phyloP scores from a whole-genome alignment of 2,329 filamentous ascomycete species.

The Aphanocladium album region DNA sequence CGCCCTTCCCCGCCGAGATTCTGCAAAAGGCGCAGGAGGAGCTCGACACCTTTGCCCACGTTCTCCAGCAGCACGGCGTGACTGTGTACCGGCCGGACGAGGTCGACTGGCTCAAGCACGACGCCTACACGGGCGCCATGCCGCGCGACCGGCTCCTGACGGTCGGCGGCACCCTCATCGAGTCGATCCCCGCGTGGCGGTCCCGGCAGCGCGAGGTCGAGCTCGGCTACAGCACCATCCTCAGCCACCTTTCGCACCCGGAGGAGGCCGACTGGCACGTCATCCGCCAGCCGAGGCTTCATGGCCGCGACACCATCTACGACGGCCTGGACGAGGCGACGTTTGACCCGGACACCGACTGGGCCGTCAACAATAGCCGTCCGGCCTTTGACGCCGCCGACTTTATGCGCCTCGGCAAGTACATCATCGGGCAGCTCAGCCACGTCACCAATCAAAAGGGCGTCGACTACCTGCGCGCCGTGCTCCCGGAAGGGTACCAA shows the following conservation, averaged over 20 bases:
- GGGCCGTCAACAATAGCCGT: not conserved
- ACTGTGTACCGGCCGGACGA: constrained; percentile 20
- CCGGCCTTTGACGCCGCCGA: not conserved
- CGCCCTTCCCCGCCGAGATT: constrained; percentile 20
- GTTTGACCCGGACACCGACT: too few species aligned
- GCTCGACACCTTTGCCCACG: constrained; percentile 20
- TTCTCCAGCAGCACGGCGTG: constrained; percentile 20
- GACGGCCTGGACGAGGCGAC: not conserved
- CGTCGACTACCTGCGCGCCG: not conserved
- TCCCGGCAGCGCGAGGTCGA: constrained; percentile 23
- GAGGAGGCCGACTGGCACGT: not conserved
- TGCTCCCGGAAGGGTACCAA: not conserved
- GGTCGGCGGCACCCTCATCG: constrained; percentile 26
- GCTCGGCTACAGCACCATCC: constrained; percentile 14
- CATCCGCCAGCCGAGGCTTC: not conserved
- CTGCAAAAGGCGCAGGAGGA: constrained; percentile 20
- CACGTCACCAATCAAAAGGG: not conserved
- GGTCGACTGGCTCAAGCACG: constrained; percentile 21
- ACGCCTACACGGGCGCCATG: constrained; percentile 29
- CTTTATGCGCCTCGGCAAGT: constrained; percentile 1
- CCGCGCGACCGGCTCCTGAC: constrained; percentile 27
- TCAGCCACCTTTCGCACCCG: too few species aligned
- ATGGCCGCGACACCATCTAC: constrained; percentile 2
- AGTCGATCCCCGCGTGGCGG: constrained; percentile 25
- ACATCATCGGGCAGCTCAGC: constrained; percentile 1